phyloP scores from a whole-genome alignment of 768 basidiomycete genomes.

The Candolleomyces efflorescens region DNA sequence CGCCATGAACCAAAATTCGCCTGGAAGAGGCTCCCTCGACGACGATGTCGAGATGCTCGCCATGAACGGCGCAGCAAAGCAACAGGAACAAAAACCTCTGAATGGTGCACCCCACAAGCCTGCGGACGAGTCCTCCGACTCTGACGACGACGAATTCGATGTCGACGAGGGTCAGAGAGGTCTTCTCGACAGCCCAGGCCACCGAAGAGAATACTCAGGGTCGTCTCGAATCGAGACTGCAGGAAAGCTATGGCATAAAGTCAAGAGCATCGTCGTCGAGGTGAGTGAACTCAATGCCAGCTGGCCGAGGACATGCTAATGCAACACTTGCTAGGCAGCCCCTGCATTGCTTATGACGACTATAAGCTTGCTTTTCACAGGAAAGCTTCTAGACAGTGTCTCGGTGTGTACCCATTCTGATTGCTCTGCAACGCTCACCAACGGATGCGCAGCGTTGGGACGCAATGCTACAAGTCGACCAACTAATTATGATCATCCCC shows the following conservation, averaged over 20 bases:
- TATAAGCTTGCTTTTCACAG: slow-evolving; percentile 83
- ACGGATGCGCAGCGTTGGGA: slow-evolving; percentile 61
- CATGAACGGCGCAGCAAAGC: slow-evolving; percentile 19
- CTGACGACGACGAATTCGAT: slow-evolving; percentile 26
- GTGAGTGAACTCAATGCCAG: slow-evolving; percentile 33
- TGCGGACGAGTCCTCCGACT: slow-evolving; percentile 23
- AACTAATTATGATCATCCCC: slow-evolving; percentile 95
- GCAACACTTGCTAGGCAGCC: slow-evolving; percentile 53
- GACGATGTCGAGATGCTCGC: slow-evolving; percentile 34
- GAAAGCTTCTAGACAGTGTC: slow-evolving; percentile 83
- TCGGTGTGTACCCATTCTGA: slow-evolving; percentile 48
- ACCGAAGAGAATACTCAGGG: slow-evolving; percentile 10
- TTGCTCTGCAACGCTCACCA: background rate
- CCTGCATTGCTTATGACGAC: slow-evolving; percentile 86
- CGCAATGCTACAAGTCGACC: slow-evolving; percentile 87
- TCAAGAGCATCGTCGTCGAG: slow-evolving; percentile 65
- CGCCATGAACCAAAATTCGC: slow-evolving; percentile 28
- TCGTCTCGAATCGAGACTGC: slow-evolving; percentile 17
- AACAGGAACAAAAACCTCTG: slow-evolving; percentile 2
- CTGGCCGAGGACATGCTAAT: background rate
- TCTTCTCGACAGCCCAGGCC: slow-evolving; percentile 26
- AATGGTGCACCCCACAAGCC: background rate
- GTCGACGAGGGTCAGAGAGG: slow-evolving; percentile 39
- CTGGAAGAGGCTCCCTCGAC: slow-evolving; percentile 23
- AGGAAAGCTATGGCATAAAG: slow-evolving; percentile 46